Percentiles rank a stretch among this genome's conserved stretches.
Evolutionary conservation across 225 moss, liverwort and hornwort species (phyloP).

Genomic region (Bryum argenteum): DNA sequence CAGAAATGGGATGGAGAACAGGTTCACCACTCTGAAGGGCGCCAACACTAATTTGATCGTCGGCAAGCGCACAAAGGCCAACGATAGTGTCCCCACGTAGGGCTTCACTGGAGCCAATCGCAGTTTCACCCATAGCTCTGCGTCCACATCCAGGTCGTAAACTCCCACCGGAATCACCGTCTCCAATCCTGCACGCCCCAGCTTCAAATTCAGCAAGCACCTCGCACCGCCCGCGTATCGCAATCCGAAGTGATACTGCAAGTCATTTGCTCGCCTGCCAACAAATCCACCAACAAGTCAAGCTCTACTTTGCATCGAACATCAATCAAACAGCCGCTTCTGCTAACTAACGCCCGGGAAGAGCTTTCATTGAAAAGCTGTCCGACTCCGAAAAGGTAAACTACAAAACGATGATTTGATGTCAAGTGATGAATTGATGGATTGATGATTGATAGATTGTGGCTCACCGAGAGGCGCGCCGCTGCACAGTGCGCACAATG

Average conservation of each 20-base stretch:
- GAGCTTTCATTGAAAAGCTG: not conserved
- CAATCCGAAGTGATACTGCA: conserved; percentile 92
- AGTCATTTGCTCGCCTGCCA: conserved; percentile 83
- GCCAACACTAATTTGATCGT: conserved; percentile 92
- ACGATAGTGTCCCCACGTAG: conserved; percentile 86
- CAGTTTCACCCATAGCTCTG: conserved; percentile 92
- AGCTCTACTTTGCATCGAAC: not conserved
- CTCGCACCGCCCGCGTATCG: conserved; percentile 91
- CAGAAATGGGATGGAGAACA: conserved; percentile 91
- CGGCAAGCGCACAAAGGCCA: conserved; percentile 87
- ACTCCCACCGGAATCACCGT: conserved; percentile 89
- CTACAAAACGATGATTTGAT: not conserved
- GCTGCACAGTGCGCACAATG: conserved; percentile 81
- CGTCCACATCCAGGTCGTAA: conserved; percentile 92
- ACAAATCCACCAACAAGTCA: not conserved
- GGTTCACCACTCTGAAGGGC: conserved; percentile 86
- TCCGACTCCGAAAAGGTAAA: not conserved
- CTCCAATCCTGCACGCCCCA: conserved; percentile 72
- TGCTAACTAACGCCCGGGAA: not conserved
- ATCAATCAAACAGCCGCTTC: not conserved
- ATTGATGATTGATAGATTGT: not conserved
- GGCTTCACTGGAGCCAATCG: conserved; percentile 91
- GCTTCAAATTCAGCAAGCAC: conserved; percentile 76
- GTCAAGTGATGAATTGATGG: not conserved
- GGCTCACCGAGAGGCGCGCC: conserved; percentile 82